phyloP scores from a whole-genome alignment of 1,139 yeast genomes.

The Arxiozyma bovina region DNA sequence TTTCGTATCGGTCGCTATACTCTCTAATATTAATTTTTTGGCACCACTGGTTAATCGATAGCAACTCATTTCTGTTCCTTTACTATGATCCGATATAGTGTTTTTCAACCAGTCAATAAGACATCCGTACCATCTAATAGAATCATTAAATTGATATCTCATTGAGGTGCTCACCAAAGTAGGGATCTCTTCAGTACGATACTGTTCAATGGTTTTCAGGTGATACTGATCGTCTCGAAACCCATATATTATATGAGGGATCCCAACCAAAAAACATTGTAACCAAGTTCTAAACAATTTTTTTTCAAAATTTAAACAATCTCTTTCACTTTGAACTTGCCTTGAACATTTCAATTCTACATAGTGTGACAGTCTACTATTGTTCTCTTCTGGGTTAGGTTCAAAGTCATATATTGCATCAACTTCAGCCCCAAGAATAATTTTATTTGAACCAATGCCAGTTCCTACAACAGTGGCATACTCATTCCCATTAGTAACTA shows the following conservation, averaged over 20 bases:
- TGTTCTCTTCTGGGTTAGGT: slow-evolving; percentile 37
- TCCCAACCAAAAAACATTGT: slow-evolving; percentile 82
- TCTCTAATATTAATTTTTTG: slow-evolving; percentile 35
- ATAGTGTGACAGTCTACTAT: slow-evolving; percentile 56
- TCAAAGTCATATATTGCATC: slow-evolving; percentile 81
- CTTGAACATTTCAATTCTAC: slow-evolving; percentile 76
- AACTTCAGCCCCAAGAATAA: slow-evolving; percentile 85
- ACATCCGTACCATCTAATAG: slow-evolving; percentile 79
- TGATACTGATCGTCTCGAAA: slow-evolving; percentile 67
- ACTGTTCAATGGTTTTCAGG: slow-evolving; percentile 62
- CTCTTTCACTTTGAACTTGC: slow-evolving; percentile 36
- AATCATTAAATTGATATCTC: slow-evolving; percentile 55
- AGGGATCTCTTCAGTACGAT: slow-evolving; percentile 71
- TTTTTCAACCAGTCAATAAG: slow-evolving; percentile 65
- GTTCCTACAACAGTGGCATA: slow-evolving; percentile 72
- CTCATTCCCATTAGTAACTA: slow-evolving; percentile 66
- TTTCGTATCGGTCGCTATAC: slow-evolving; percentile 28
- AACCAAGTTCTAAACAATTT: slow-evolving; percentile 83
- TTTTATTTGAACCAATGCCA: slow-evolving; percentile 64
- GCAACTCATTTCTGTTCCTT: slow-evolving; percentile 32
- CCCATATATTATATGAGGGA: slow-evolving; percentile 71
- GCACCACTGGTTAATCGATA: slow-evolving; percentile 38
- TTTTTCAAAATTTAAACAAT: slow-evolving; percentile 47
- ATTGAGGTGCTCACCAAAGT: slow-evolving; percentile 41
- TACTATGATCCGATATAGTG: slow-evolving; percentile 42